Percentiles rank a stretch among this genome's conserved stretches.
phyloP scores from a whole-genome alignment of 2,329 filamentous ascomycete species.

The Beauveria medogensis region DNA sequence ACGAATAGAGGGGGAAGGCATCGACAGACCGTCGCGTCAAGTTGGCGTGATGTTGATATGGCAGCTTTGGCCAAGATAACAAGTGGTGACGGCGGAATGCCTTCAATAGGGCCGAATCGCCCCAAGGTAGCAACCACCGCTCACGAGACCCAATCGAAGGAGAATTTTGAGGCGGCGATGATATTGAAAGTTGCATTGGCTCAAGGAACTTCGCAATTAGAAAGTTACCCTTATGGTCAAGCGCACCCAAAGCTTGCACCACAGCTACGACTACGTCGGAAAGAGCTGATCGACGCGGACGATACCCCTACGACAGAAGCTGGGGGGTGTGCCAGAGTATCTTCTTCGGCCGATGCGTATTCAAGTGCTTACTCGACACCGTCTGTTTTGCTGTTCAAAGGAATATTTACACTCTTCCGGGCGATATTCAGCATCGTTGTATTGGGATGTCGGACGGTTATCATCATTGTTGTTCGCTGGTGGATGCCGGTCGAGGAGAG shows the following conservation, averaged over 20 bases:
- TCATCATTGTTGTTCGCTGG: no score
- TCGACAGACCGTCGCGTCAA: not conserved
- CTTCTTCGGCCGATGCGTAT: not conserved
- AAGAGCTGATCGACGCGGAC: not conserved
- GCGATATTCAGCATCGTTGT: no score
- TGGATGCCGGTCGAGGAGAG: no score
- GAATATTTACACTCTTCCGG: not conserved
- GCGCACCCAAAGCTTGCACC: no score
- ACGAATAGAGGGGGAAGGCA: not conserved
- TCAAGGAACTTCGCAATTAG: not conserved
- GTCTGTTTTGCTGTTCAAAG: not conserved
- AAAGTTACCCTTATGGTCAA: not conserved
- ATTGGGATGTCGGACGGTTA: no score
- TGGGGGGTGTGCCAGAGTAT: not conserved
- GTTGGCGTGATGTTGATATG: not conserved
- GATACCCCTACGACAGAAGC: not conserved
- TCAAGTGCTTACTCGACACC: no score
- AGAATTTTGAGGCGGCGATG: not conserved
- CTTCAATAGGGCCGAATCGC: not conserved
- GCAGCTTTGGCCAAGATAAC: not conserved
- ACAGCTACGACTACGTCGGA: not conserved
- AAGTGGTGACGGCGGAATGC: not conserved
- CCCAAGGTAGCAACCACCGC: not conserved
- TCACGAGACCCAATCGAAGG: no score
- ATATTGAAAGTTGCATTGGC: not conserved